Evolutionary conservation across 306 rosid species (phyloP), one percentile per base, ranked within the genome.

Genomic region (Purshia tridentata): DNA sequence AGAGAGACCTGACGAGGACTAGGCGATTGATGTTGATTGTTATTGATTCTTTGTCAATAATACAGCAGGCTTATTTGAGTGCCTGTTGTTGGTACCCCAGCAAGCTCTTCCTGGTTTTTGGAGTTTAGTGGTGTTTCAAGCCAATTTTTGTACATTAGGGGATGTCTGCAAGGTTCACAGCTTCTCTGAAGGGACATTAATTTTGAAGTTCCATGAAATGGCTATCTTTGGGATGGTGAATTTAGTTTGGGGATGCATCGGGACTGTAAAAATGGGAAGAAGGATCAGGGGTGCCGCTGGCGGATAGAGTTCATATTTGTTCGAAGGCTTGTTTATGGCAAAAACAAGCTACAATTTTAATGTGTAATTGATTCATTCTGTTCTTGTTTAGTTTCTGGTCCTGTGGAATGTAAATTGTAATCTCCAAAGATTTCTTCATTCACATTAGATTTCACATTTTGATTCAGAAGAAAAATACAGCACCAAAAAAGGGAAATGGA

Each of bases 21-120:
- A 82, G 88, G 49, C 15, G 57, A 68, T 70, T 56, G 66, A 75
- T 75, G 65, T 72, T 68, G 52, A 75, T 71, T 81, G 67, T 69
- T 73, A 48, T 75, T 75, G 69, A 85, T 87, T 89, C 81, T 82
- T 91, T 78, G 83, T 77, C 69, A 82, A 87, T 89, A 86, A 83
- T 63, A 80, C 82, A 65, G 67, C 83, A 76, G 88, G 83, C 79
- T 79, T 72, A 73, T 83, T 76, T 65, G 84, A 82, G 72, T 76
- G 82, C 79, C 80, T 81, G 89, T 76, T 75, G 60, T 61, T 41
- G 67, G 76, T 72, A 8, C 75, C 75, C 41, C 78, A 39, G 68
- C 14, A 15, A 60, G 76, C 75, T 72, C 72, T 69, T 78, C 52
- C 40, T 73, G 70, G 59, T 77, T 49, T 29, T 63, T 76, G 49